Percentiles rank a stretch among this genome's conserved stretches.
These are phyloP conservation scores for Paecilomyces niveus DNA, from an alignment of 2,329 filamentous ascomycete genomes.

Conservation along the genomic window DNA sequence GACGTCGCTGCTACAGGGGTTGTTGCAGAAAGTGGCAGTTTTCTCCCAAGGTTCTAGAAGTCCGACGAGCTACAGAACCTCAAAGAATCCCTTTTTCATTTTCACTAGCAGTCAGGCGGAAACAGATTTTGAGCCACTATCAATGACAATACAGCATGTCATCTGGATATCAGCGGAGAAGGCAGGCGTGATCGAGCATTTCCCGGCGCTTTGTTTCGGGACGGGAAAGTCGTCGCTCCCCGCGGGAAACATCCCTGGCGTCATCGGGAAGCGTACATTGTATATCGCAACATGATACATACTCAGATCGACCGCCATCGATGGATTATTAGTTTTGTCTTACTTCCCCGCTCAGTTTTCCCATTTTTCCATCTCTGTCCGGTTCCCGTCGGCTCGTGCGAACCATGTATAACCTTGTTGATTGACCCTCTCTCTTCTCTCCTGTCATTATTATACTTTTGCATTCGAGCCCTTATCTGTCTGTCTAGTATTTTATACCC, in stretches of 20 bases:
- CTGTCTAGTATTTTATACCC: not conserved
- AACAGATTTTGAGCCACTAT: not conserved
- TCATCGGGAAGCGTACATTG: slow-evolving; percentile 7
- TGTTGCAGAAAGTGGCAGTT: not conserved
- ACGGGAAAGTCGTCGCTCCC: slow-evolving; percentile 27
- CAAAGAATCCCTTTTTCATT: not conserved
- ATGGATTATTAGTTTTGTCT: not conserved
- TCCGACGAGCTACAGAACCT: not conserved
- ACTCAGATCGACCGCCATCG: not conserved
- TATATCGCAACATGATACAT: slow-evolving; percentile 23
- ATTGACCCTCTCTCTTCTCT: slow-evolving; percentile 5
- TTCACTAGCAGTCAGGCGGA: not conserved
- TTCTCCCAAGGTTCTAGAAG: not conserved
- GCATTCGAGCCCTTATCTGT: not conserved
- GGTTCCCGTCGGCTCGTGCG: not conserved
- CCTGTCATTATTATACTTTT: slow-evolving; percentile 2
- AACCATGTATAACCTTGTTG: not conserved
- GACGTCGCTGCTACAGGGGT: not conserved
- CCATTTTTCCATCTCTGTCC: not conserved
- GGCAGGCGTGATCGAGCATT: not conserved
- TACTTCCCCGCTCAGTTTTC: not conserved
- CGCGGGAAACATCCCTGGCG: slow-evolving; percentile 21
- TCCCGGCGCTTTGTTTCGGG: slow-evolving; percentile 10
- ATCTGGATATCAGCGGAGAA: not conserved
- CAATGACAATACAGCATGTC: not conserved